Conservation (phyloP, 352 stramenopile genomes). For the Plasmopara muralis region DNA sequence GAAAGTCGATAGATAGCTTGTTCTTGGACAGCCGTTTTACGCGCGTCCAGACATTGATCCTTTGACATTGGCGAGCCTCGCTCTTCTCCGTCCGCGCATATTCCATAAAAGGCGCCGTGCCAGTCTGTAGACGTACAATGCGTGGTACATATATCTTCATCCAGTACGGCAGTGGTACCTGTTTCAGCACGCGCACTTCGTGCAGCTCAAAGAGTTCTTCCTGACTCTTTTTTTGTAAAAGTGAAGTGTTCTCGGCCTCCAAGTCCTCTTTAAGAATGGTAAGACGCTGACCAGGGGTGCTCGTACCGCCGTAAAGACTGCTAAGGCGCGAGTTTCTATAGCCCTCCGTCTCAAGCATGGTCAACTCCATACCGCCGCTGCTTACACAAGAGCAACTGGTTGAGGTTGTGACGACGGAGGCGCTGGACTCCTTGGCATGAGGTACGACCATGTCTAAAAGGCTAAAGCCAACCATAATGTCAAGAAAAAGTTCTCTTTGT, state of each 20-base stretch:
- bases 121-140: constrained; percentile 52
- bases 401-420: constrained; percentile 43
- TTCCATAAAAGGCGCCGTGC: constrained; percentile 57
- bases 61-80: constrained; percentile 53
- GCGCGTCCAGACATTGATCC: constrained; percentile 48
- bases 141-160: constrained; percentile 74
- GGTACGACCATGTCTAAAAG: constrained; percentile 13
- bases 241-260: constrained; percentile 16
- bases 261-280: constrained; percentile 31
- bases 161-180: constrained; percentile 58
- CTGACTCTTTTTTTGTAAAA: constrained; percentile 41
- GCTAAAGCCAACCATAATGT: constrained; percentile 1
- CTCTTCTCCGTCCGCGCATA: constrained; percentile 49
- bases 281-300: constrained; percentile 14
- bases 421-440: constrained; percentile 29
- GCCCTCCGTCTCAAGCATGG: constrained; percentile 31
- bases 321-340: constrained; percentile 30
- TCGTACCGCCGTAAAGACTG: constrained; percentile 26
- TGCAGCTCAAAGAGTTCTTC: constrained; percentile 43
- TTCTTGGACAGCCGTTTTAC: constrained; percentile 62
- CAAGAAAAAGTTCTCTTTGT: background rate
- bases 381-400: constrained; percentile 41
- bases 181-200: constrained; percentile 53
- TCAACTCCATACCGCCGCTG: constrained; percentile 24
- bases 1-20: constrained; percentile 63